Evolutionary conservation across 306 rosid genomes (phyloP), one percentile per base, ranked within the genome.

Genomic region (Trifolium subterraneum): DNA sequence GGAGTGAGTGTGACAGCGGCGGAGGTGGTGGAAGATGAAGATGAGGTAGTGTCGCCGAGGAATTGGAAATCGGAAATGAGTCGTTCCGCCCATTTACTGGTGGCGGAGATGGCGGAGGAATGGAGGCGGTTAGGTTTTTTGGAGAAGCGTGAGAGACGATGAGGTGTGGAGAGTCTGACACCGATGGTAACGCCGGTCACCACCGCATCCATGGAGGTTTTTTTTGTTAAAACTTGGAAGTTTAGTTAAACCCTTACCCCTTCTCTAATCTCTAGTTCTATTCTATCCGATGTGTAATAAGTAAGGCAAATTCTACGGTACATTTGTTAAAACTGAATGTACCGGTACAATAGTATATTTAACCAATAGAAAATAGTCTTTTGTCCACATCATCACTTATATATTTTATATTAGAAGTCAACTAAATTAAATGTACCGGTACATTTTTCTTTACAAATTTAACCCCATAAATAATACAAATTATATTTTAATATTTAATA

Each of bases 11-110:
- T 81, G 60, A 52, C 59, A 0, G 90, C 84, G 33, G 87, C 36
- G 70, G 89, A 44, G 84, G 65, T 80, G 18, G 87, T 27, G 72
- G 89, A 42, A 81, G 41, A 78, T 12, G 87, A 45, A 42, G 88
- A 45, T 5, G 95, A 72, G 45, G 90, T 74, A 10, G 92, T 61
- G 77, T 92, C 99, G 51, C 88, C 91, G 82, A 85, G 80, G 86
- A 94, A 92, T 44, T 94, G 96, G 74, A 94, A 94, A 56, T 94
- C 99, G 67, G 95, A 85, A 20, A 94, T 88, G 63, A 94, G 91
- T 13, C 96, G 97, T 12, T 94, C 97, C 9, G 99, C 96, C 99
- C 97, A 92, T 86, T 85, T 90, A 78, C 92, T 90, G 84, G 97
- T 88, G 84, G 98, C 93, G 77, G 87, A 86, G 83, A 52, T 19